Evolutionary conservation across 331 rosid genomes (phyloP).

Genomic region (Prunus yedoensis): DNA sequence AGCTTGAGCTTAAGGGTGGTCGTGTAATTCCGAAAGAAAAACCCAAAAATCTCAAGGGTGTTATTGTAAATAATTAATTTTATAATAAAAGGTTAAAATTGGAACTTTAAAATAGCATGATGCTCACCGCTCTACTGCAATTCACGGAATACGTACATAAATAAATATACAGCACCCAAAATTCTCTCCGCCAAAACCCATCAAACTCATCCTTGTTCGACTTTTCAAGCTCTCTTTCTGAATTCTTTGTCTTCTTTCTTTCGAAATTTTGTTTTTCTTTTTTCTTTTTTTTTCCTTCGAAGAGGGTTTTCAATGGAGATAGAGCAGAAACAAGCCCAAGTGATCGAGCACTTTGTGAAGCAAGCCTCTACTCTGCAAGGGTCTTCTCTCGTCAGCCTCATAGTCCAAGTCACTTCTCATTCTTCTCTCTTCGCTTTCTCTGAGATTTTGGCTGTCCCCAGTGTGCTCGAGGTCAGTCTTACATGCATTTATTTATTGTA

Average conservation of each 20-base stretch:
- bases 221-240: neutral
- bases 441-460: slow-evolving; percentile 29
- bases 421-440: slow-evolving; percentile 28
- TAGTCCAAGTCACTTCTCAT: slow-evolving; percentile 21
- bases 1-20: too few relatives aligned
- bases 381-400: slow-evolving; percentile 25
- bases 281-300: neutral
- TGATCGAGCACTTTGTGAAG: slow-evolving; percentile 29
- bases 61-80: too few relatives aligned
- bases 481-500: neutral
- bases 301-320: slow-evolving; percentile 7
- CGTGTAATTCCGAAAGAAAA: too few relatives aligned
- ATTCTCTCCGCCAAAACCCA: slow-evolving; percentile 6
- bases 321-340: slow-evolving; percentile 25
- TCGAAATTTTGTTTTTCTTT: neutral
- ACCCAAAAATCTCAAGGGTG: too few relatives aligned
- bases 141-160: neutral
- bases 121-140: too few relatives aligned
- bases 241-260: neutral
- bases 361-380: slow-evolving; percentile 22
- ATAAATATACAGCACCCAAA: neutral
- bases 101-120: too few relatives aligned
- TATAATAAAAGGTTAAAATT: too few relatives aligned
- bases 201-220: neutral
- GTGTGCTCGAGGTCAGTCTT: slow-evolving; percentile 18